A percentile compares a stretch with the other conserved stretches of the same genome.
Evolutionary conservation across 1,284 basidiomycete species (phyloP).

Genomic region (Moniliophthora roreri): DNA sequence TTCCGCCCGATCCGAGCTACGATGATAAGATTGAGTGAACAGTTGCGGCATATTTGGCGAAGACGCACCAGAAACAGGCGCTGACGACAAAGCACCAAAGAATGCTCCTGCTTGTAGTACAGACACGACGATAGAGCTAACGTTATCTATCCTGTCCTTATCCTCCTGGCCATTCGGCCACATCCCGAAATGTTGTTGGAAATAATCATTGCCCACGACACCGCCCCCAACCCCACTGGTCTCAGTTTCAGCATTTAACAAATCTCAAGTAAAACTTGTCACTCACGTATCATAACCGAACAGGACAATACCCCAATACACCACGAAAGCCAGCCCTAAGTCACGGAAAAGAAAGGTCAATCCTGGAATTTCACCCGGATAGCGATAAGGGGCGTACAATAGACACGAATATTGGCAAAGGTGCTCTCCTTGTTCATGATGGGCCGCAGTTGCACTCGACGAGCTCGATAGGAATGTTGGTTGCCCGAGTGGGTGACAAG

Average conservation of each 20-base stretch:
- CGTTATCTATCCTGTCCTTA: constrained; percentile 30
- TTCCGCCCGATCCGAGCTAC: constrained; percentile 46
- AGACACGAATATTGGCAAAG: constrained; percentile 11
- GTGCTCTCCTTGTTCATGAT: not conserved
- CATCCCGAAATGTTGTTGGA: constrained; percentile 56
- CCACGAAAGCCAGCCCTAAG: constrained; percentile 73
- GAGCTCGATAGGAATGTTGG: no score
- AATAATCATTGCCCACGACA: constrained; percentile 60
- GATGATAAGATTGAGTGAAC: not conserved
- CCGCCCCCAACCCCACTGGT: constrained; percentile 48
- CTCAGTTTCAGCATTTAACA: constrained; percentile 6
- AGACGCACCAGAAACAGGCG: constrained; percentile 46
- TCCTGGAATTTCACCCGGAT: no score
- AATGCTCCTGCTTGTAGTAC: constrained; percentile 70
- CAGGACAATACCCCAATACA: constrained; percentile 77
- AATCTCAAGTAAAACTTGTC: not conserved
- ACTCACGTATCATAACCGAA: constrained; percentile 78
- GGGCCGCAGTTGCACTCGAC: not conserved
- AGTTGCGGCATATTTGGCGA: not conserved
- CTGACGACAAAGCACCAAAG: constrained; percentile 63
- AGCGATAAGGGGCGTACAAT: constrained; percentile 6
- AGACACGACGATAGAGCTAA: constrained; percentile 63
- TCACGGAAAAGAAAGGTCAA: not conserved
- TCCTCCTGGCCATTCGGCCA: constrained; percentile 31
- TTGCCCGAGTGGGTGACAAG: no score